A percentile compares a stretch with the other conserved stretches of the same genome.
Evolutionary conservation across 2,329 filamentous ascomycete species (phyloP).

Genomic region (Stachybotrys echinatus): DNA sequence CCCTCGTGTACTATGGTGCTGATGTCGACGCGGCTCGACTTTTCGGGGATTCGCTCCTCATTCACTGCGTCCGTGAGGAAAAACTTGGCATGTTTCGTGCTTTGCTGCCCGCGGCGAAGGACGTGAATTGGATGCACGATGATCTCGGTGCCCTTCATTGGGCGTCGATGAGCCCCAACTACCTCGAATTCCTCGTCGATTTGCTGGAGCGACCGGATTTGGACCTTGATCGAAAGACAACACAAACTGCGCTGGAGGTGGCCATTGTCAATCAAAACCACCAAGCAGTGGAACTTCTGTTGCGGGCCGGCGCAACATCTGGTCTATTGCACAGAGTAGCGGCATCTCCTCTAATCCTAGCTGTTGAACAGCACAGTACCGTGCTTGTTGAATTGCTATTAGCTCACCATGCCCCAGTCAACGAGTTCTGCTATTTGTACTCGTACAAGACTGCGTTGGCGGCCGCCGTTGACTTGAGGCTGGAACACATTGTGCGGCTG

Average conservation of each 20-base stretch:
- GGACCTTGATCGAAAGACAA: background rate
- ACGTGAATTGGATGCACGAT: constrained; percentile 3
- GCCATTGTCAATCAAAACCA: constrained; percentile 7
- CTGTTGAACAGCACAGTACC: constrained; percentile 2
- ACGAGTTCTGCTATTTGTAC: constrained; percentile 4
- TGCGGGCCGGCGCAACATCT: constrained; percentile 9
- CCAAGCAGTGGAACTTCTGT: constrained; percentile 8
- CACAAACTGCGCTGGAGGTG: constrained; percentile 3
- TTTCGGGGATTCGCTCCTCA: constrained; percentile 5
- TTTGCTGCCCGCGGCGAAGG: constrained; percentile 1
- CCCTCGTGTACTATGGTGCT: constrained; percentile 9
- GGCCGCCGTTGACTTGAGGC: constrained; percentile 10
- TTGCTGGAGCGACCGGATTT: constrained; percentile 4
- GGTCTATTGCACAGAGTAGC: constrained; percentile 5
- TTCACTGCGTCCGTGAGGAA: constrained; percentile 4
- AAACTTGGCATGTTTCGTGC: constrained; percentile 7
- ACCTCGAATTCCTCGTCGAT: constrained; percentile 7
- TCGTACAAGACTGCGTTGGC: constrained; percentile 9
- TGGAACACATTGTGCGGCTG: constrained; percentile 10
- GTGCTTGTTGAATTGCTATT: constrained; percentile 9
- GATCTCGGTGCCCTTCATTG: constrained; percentile 7
- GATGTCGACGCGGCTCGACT: constrained; percentile 6
- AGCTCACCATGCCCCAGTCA: constrained; percentile 8
- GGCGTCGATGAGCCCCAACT: constrained; percentile 3
- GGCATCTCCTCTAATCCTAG: constrained; percentile 6